Conservation (phyloP, 179 eudicot species). For the Spinacia oleracea region DNA sequence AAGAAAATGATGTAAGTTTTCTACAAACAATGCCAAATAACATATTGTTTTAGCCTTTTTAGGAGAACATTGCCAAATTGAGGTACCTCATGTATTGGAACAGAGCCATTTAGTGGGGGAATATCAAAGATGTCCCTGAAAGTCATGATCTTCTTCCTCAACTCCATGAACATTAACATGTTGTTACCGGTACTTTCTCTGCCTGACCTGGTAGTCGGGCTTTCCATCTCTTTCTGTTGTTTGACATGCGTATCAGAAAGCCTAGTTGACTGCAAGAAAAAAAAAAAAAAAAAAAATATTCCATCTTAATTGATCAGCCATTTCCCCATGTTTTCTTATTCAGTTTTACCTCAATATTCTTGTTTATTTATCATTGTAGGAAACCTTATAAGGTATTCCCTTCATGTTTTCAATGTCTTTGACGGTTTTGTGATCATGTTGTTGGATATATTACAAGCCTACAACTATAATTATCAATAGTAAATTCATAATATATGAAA, state of each 20-base stretch:
- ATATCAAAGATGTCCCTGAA: constrained; percentile 83
- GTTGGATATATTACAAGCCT: neutral
- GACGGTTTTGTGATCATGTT: constrained; percentile 13
- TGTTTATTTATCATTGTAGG: neutral
- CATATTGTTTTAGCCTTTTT: neutral
- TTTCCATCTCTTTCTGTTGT: constrained; percentile 31
- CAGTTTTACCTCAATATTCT: neutral
- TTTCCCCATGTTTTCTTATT: neutral
- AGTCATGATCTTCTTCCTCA: constrained; percentile 61
- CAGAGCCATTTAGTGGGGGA: constrained; percentile 66
- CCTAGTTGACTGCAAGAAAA: constrained; percentile 25
- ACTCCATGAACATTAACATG: constrained; percentile 55
- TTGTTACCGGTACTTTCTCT: constrained; percentile 35
- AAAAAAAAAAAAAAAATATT: neutral
- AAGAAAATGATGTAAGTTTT: neutral
- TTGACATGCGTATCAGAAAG: constrained; percentile 26
- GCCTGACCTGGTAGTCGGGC: constrained; percentile 33
- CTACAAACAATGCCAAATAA: neutral
- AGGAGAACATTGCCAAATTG: neutral
- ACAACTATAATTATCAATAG: neutral
- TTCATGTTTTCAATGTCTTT: neutral
- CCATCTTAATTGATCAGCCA: neutral
- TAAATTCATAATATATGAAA: too few species aligned
- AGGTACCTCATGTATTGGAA: constrained; percentile 67
- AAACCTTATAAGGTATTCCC: neutral